phyloP scores from a whole-genome alignment of 345 rosid genomes.

The Theobroma cacao region DNA sequence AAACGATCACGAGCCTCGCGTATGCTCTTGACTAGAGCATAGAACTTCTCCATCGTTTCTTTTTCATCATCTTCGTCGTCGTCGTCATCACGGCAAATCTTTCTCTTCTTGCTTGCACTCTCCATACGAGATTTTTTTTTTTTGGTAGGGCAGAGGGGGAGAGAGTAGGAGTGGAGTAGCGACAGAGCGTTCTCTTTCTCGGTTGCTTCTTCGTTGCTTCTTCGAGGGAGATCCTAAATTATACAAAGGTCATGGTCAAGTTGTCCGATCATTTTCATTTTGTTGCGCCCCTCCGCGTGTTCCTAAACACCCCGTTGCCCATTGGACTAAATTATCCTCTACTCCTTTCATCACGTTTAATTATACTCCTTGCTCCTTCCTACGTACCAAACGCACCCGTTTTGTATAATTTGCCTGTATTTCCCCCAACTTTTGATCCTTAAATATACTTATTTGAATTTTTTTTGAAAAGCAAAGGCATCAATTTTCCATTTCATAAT shows the following conservation, averaged over 20 bases:
- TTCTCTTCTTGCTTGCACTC: slow-evolving; percentile 29
- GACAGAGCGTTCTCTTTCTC: slow-evolving; percentile 4
- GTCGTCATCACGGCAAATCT: slow-evolving; percentile 1
- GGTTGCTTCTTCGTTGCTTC: slow-evolving; percentile 28
- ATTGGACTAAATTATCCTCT: not conserved
- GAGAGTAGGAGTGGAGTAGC: not conserved
- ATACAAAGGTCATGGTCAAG: not conserved
- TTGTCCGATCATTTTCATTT: not conserved
- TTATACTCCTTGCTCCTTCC: too few relatives aligned
- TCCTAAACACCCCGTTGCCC: not conserved
- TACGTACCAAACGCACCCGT: too few relatives aligned
- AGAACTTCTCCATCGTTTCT: slow-evolving; percentile 40
- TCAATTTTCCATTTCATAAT: too few relatives aligned
- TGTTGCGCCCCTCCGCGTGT: not conserved
- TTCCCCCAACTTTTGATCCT: too few relatives aligned
- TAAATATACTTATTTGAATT: too few relatives aligned
- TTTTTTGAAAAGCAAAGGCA: too few relatives aligned
- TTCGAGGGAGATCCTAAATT: not conserved
- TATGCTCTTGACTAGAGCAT: slow-evolving; percentile 30
- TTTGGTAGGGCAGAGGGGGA: not conserved
- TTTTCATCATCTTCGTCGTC: slow-evolving; percentile 28
- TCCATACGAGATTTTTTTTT: slow-evolving; percentile 10
- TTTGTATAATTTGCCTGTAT: too few relatives aligned
- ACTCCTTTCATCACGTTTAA: not conserved
- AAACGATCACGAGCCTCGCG: slow-evolving; percentile 36